Percentiles rank a stretch among this genome's conserved stretches.
Conservation (phyloP, 2,329 filamentous ascomycete genomes). For the Chrysosporium keratinophilum region DNA sequence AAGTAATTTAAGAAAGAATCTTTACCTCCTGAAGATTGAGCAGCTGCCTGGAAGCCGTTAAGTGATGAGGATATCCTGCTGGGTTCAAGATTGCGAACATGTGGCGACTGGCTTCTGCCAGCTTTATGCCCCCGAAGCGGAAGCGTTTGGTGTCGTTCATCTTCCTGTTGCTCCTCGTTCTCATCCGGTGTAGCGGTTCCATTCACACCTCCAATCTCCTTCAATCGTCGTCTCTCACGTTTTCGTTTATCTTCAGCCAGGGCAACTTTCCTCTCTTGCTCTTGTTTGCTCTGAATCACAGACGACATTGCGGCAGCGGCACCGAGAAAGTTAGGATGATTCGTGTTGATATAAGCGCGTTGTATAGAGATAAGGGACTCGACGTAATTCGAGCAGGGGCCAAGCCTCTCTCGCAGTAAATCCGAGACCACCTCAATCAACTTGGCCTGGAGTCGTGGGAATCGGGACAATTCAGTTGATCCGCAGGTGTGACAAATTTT, state of each 20-base stretch:
- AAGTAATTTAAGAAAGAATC: constrained; percentile 98
- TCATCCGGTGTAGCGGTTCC: constrained; percentile 58
- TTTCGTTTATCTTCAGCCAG: constrained; percentile 77
- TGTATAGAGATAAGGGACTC: constrained; percentile 96
- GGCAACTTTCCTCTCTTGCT: constrained; percentile 73
- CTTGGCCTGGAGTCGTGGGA: constrained; percentile 86
- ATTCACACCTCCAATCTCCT: constrained; percentile 69
- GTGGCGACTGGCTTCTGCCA: constrained; percentile 72
- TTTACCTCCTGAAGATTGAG: constrained; percentile 52
- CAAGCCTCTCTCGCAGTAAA: constrained; percentile 79
- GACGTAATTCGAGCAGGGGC: constrained; percentile 80
- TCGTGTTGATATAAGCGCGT: constrained; percentile 97
- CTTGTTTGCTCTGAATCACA: constrained; percentile 88
- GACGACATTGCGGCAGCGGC: constrained; percentile 96
- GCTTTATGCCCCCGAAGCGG: constrained; percentile 55
- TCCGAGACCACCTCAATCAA: constrained; percentile 98
- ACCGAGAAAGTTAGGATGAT: constrained; percentile 96
- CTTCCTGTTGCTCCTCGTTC: constrained; percentile 44
- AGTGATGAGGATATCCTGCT: constrained; percentile 58
- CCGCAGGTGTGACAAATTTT: constrained; percentile 99
- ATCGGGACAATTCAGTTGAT: constrained; percentile 83
- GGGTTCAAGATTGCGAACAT: constrained; percentile 51
- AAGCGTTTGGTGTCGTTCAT: constrained; percentile 37
- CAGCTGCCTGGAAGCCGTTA: constrained; percentile 51
- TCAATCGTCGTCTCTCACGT: constrained; percentile 69